phyloP scores from a whole-genome alignment of 257 asterid genomes.

The Solanum bulbocastanum region DNA sequence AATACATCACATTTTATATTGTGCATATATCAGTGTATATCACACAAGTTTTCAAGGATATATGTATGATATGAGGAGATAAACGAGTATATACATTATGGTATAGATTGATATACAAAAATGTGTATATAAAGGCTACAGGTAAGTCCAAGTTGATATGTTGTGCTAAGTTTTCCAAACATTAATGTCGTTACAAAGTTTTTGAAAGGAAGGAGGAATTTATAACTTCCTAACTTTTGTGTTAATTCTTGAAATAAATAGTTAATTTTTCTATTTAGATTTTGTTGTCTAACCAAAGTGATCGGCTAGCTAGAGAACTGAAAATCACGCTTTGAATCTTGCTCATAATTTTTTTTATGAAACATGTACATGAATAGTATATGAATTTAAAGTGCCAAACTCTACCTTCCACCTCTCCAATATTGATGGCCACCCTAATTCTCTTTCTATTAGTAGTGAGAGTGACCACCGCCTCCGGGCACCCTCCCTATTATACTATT shows the following conservation, averaged over 20 bases:
- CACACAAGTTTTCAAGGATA: not conserved
- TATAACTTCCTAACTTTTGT: not conserved
- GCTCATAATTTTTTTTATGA: not conserved
- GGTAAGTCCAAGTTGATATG: not conserved
- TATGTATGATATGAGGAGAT: not conserved
- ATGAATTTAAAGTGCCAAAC: not conserved
- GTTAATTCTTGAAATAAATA: not conserved
- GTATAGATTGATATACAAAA: not conserved
- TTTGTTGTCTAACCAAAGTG: not conserved
- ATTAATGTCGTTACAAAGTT: not conserved
- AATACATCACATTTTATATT: not conserved
- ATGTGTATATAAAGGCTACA: not conserved
- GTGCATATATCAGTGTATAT: not conserved
- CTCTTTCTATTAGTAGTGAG: not conserved
- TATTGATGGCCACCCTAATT: not conserved
- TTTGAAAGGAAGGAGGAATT: not conserved
- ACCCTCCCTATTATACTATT: not conserved
- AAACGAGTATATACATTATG: not conserved
- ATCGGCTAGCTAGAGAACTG: not conserved
- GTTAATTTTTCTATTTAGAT: not conserved
- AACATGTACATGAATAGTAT: not conserved
- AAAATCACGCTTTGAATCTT: not conserved
- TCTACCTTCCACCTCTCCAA: not conserved
- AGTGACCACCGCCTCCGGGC: not conserved
- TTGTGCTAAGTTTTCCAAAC: not conserved